Base-by-base conservation (phyloP, 2,329 filamentous ascomycete genomes). In the Cladosporium sp. region DNA sequence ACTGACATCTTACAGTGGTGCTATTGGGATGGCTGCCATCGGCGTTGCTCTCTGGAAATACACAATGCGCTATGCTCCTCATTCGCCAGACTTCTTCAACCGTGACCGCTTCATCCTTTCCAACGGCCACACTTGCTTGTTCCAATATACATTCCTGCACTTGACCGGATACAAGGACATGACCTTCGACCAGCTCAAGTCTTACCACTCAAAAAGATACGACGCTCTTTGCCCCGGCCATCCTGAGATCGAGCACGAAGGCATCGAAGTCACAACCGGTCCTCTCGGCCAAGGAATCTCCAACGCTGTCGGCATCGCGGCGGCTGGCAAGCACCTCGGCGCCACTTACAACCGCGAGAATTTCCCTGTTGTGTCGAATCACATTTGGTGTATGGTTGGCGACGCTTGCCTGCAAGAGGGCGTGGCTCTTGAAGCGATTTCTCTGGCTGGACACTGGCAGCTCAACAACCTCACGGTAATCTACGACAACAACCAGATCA, bases 401-500 rank as follows among this genome's bases (percentile, higher is more conserved):
- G 85, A 87, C 67, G 85, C 83, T 6, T 87, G 85, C 69, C 76
- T 88, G 21, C 83, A 86, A 68, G 86, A 88, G 72, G 86, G 85
- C 30, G 84, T 88, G 0, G 82, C 79, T 0, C 76, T 86, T 1
- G 86, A 88, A 71, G 82, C 86, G 0, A 82, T 88, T 57, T 81
- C 81, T 4, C 79, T 86, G 6, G 85, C 85, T 6, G 85, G 85
- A 0, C 84, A 87, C 71, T 79, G 81, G 73, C 80, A 79, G 67
- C 77, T 88, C 11, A 82, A 84, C 75, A 88, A 88, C 72, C 75
- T 88, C 1, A 82, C 81, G 3, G 74, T 88, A 28, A 83, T 87
- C 56, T 88, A 88, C 68, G 86, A 88, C 68, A 87, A 88, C 74
- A 87, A 88, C 72, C 82, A 85, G 69, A 78, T 88, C 57, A 87